Evolutionary conservation across 1,139 yeast species (phyloP), one percentile per base, ranked within the genome.

Genomic region (Blastobotrys niveus): DNA sequence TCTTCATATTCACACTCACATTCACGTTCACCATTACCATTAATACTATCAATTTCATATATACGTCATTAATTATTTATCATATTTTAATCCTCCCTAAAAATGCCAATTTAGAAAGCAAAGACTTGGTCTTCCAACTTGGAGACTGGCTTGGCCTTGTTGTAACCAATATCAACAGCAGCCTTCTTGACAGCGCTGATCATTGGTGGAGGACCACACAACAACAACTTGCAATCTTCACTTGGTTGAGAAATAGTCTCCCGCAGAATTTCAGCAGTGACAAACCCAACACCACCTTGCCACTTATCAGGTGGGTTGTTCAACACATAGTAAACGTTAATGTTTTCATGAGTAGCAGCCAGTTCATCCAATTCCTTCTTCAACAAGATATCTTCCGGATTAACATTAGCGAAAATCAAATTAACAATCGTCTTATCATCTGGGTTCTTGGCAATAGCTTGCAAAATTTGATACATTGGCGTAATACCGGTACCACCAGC

Each of bases 401-500:
- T 74, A 51, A 84, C 82, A 59, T 84, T 85, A 58, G 95, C 96
- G 62, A 83, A 89, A 48, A 82, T 68, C 58, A 85, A 71, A 45
- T 72, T 66, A 52, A 84, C 83, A 63, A 80, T 76, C 56, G 96
- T 87, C 53, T 73, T 74, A 64, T 87, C 96, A 34, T 71, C 73
- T 18, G 93, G 89, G 60, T 85, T 80, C 53, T 73, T 71, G 57
- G 84, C 79, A 56, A 88, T 81, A 43, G 88, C 88, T 56, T 81
- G 79, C 56, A 88, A 75, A 61, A 88, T 83, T 71, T 88, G 96
- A 67, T 80, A 84, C 80, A 89, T 85, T 57, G 97, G 97, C 26
- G 96, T 84, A 59, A 88, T 84, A 56, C 95, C 96, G 37, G 95
- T 84, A 61, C 98, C 98, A 57, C 96, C 96, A 34, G 96, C 95